phyloP scores from a whole-genome alignment of 2,329 filamentous ascomycete genomes.

The Polychaeton citri region DNA sequence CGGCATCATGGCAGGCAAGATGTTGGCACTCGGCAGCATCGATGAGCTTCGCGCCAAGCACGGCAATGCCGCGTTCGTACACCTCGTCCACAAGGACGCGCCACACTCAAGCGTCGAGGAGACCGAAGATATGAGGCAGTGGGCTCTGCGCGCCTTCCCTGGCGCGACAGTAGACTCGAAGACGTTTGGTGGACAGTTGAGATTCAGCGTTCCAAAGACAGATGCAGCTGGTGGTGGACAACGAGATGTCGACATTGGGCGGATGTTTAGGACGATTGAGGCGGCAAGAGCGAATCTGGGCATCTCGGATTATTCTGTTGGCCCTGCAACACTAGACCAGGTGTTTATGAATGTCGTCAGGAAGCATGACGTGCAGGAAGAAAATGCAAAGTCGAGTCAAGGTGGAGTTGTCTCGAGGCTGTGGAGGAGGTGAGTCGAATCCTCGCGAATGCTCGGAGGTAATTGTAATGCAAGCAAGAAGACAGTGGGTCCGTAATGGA shows the following conservation, averaged over 20 bases:
- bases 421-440: too few species aligned
- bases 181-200: constrained; percentile 67
- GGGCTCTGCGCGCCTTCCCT: constrained; percentile 49
- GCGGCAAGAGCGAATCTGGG: constrained; percentile 52
- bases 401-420: too few species aligned
- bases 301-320: constrained; percentile 72
- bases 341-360: constrained; percentile 76
- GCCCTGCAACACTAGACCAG: constrained; percentile 72
- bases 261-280: constrained; percentile 57
- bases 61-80: constrained; percentile 58
- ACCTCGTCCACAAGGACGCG: constrained; percentile 59
- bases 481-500: too few species aligned
- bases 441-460: too few species aligned
- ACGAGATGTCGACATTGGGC: neutral
- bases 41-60: constrained; percentile 56
- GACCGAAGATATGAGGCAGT: constrained; percentile 49
- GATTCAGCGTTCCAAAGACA: constrained; percentile 54
- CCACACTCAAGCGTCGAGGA: constrained; percentile 56
- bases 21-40: constrained; percentile 69
- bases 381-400: too few species aligned
- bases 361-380: constrained; percentile 65
- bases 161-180: constrained; percentile 55
- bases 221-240: neutral
- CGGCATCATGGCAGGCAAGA: constrained; percentile 67
- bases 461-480: too few species aligned